phyloP scores from a whole-genome alignment of 2,329 filamentous ascomycete species.

The Intubia oerlemansii region DNA sequence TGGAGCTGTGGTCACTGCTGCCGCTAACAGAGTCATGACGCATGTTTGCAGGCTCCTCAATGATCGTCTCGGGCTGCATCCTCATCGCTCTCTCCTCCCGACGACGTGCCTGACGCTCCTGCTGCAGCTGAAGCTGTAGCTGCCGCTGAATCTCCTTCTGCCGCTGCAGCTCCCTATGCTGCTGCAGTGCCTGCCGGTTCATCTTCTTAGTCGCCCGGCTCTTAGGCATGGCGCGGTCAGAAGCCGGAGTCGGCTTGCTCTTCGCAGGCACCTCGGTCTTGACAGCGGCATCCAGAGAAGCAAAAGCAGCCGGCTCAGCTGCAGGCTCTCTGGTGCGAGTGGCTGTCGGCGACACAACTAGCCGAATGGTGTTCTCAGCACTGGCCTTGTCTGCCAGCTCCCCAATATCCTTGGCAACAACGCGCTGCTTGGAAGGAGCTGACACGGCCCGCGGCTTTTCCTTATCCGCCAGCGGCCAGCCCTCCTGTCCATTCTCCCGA shows the following conservation, averaged over 20 bases:
- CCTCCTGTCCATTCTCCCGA: conserved; percentile 18
- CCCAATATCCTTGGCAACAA: conserved; percentile 5
- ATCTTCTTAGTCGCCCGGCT: no score
- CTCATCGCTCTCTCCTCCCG: not conserved
- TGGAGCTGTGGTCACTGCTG: conserved; percentile 1
- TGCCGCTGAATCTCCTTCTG: not conserved
- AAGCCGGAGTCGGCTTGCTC: not conserved
- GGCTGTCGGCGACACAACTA: conserved; percentile 6
- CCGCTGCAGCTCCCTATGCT: not conserved
- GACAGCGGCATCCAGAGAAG: not conserved
- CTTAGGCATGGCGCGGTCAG: not conserved
- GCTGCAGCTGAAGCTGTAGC: not conserved
- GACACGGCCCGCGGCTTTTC: conserved; percentile 24
- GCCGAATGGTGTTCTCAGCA: conserved; percentile 7
- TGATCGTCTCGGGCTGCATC: conserved; percentile 4
- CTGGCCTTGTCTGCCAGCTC: conserved; percentile 3
- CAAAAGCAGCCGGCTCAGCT: not conserved
- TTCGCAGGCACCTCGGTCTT: not conserved
- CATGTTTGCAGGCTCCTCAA: conserved; percentile 4
- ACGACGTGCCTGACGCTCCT: not conserved
- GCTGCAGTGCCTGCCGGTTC: not conserved
- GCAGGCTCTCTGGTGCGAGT: conserved; percentile 1
- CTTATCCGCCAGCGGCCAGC: conserved; percentile 6
- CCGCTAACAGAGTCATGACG: conserved; percentile 2
- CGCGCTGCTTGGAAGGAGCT: conserved; percentile 16